These are phyloP conservation scores for Chlorencoelia australis DNA, from an alignment of 2,329 filamentous ascomycete genomes.

Conservation along the genomic window DNA sequence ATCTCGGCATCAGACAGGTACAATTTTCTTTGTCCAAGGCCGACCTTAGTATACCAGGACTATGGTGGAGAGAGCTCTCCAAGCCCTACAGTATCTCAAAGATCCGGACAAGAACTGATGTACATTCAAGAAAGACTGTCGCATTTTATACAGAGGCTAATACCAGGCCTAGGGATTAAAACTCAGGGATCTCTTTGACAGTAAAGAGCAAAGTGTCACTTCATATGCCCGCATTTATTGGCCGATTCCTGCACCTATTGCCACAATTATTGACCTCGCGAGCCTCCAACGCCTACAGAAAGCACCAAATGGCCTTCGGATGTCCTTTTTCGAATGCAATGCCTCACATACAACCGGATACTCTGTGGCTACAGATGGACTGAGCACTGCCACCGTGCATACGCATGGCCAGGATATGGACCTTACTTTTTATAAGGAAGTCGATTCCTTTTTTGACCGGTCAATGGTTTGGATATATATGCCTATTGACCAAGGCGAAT, in stretches of 20 bases:
- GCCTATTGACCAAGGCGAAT: constrained; percentile 2
- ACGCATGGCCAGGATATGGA: background rate
- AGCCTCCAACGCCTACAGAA: background rate
- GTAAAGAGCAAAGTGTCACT: constrained; percentile 1
- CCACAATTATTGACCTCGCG: constrained; percentile 1
- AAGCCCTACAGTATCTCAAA: constrained; percentile 2
- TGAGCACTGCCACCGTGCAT: constrained; percentile 1
- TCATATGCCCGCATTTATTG: background rate
- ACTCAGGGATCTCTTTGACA: constrained; percentile 1
- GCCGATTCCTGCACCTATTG: background rate
- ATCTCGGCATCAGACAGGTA: constrained; percentile 3
- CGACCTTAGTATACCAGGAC: constrained; percentile 2
- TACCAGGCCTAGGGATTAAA: constrained; percentile 1
- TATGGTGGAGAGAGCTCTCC: constrained; percentile 4
- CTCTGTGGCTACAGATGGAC: constrained; percentile 2
- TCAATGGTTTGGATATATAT: constrained; percentile 3
- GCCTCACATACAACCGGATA: constrained; percentile 1
- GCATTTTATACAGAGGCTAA: constrained; percentile 1
- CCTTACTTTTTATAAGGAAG: constrained; percentile 2
- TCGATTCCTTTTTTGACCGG: background rate
- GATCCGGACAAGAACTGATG: constrained; percentile 1
- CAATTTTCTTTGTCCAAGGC: constrained; percentile 3
- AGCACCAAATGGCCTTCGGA: background rate
- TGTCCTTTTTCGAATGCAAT: constrained; percentile 4
- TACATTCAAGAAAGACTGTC: background rate